phyloP scores from a whole-genome alignment of 2,329 filamentous ascomycete genomes.

The Waltergamsia citrina region DNA sequence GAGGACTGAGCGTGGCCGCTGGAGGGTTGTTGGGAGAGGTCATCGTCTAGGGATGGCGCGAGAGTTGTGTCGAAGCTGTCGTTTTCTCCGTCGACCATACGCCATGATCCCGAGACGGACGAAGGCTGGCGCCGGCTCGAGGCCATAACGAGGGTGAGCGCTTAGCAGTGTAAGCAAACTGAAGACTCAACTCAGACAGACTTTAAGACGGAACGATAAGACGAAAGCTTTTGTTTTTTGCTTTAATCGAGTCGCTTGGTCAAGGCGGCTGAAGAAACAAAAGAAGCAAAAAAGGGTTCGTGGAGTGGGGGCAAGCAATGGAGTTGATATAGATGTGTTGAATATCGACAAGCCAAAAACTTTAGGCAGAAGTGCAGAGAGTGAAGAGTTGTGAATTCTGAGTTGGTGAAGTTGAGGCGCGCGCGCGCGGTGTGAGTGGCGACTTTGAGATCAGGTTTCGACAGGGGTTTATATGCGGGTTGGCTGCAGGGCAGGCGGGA shows the following conservation, averaged over 20 bases:
- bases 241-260: neutral
- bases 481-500: too few relatives aligned
- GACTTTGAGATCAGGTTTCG: neutral
- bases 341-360: too few relatives aligned
- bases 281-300: neutral
- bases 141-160: constrained; percentile 1
- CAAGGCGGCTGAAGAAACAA: neutral
- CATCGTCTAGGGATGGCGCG: constrained; percentile 31
- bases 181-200: too few relatives aligned
- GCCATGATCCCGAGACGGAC: constrained; percentile 46
- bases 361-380: constrained; percentile 1
- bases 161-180: too few relatives aligned
- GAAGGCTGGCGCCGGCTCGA: constrained; percentile 13
- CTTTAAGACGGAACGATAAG: too few relatives aligned
- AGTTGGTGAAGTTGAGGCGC: neutral
- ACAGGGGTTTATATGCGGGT: neutral
- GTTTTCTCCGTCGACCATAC: constrained; percentile 50
- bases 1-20: constrained; percentile 21
- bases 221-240: too few relatives aligned
- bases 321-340: too few relatives aligned
- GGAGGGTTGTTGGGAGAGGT: constrained; percentile 24
- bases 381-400: neutral
- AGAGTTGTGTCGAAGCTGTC: constrained; percentile 51
- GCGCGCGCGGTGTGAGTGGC: neutral
- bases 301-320: neutral